phyloP scores from a whole-genome alignment of 2,329 filamentous ascomycete species.

The Fusarium xyrophilum region DNA sequence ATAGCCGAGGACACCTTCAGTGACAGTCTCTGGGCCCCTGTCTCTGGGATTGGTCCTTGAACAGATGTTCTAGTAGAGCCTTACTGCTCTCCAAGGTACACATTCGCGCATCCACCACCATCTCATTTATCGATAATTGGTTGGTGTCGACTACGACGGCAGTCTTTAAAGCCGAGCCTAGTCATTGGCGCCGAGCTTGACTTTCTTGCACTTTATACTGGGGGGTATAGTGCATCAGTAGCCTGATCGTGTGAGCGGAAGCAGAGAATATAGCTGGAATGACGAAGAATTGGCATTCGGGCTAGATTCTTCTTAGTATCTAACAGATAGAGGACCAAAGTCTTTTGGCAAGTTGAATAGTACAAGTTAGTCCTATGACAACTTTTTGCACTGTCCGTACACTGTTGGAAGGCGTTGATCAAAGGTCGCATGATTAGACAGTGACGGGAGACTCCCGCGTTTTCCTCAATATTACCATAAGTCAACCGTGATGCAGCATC shows the following conservation, averaged over 20 bases:
- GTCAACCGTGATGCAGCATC: rapidly evolving
- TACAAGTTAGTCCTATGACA: too few relatives aligned
- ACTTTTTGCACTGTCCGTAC: too few relatives aligned
- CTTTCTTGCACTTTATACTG: too few relatives aligned
- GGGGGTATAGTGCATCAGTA: not conserved
- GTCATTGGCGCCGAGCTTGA: not conserved
- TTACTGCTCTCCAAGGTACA: rapidly evolving
- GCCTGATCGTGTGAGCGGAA: rapidly evolving
- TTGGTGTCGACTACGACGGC: not conserved
- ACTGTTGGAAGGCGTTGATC: too few relatives aligned
- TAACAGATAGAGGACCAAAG: too few relatives aligned
- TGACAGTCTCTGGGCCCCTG: rapidly evolving
- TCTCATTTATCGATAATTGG: not conserved
- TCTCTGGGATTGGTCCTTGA: rapidly evolving
- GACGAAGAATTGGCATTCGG: too few relatives aligned
- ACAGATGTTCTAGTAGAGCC: not conserved
- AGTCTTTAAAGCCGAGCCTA: not conserved
- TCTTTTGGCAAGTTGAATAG: too few relatives aligned
- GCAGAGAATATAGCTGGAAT: too few relatives aligned
- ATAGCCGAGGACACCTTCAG: not conserved
- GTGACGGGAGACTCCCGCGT: too few relatives aligned
- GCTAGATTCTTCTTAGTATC: too few relatives aligned
- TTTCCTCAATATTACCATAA: not conserved
- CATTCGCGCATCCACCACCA: not conserved
- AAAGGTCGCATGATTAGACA: too few relatives aligned